Conservation (phyloP, 140 eudicot genomes). For the Cichorium intybus region DNA sequence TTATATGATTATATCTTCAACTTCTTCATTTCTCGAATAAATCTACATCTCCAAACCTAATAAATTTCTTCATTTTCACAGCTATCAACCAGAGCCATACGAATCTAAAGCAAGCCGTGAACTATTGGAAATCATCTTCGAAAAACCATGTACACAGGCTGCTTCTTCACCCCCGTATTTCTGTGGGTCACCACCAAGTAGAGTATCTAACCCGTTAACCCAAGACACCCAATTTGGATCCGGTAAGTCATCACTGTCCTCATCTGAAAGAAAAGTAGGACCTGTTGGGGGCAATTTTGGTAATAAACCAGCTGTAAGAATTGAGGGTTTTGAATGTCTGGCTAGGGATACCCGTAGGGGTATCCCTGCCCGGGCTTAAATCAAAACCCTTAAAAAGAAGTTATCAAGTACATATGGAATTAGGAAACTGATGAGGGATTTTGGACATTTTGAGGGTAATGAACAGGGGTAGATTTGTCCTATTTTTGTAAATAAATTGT, state of each 20-base stretch:
- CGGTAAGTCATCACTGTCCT: slow-evolving; percentile 30
- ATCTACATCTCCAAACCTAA: neutral
- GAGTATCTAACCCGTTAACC: slow-evolving; percentile 89
- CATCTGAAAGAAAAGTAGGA: slow-evolving; percentile 54
- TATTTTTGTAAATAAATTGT: slow-evolving; percentile 26
- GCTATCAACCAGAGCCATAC: slow-evolving; percentile 59
- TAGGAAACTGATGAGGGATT: slow-evolving; percentile 25
- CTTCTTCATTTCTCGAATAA: neutral
- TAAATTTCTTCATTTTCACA: slow-evolving; percentile 11
- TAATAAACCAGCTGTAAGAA: slow-evolving; percentile 65
- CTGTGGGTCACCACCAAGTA: slow-evolving; percentile 89
- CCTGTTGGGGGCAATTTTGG: slow-evolving; percentile 65
- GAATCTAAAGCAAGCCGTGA: slow-evolving; percentile 78
- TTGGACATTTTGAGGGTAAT: slow-evolving; percentile 11
- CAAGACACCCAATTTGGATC: slow-evolving; percentile 70
- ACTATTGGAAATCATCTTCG: slow-evolving; percentile 73
- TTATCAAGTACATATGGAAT: slow-evolving; percentile 22
- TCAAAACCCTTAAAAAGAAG: neutral
- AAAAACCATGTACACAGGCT: slow-evolving; percentile 41
- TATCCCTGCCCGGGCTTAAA: slow-evolving; percentile 70
- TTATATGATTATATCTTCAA: too few species aligned
- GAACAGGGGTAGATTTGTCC: neutral
- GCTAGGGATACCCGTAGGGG: slow-evolving; percentile 55
- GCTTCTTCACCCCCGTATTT: slow-evolving; percentile 87
- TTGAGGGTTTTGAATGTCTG: slow-evolving; percentile 84